phyloP scores from a whole-genome alignment of 768 basidiomycete species.

The Tricholoma sp. region DNA sequence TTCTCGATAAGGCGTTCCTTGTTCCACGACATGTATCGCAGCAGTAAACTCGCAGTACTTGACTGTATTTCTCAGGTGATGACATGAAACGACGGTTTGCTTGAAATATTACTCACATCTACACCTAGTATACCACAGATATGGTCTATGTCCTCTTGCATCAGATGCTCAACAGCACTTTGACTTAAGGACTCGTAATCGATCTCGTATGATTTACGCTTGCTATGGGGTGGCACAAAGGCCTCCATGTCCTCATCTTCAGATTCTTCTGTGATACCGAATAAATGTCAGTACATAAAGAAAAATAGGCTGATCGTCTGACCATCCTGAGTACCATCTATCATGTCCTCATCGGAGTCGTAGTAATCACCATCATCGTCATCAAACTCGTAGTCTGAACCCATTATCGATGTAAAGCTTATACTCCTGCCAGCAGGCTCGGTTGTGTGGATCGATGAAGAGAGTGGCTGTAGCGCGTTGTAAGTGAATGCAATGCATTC shows the following conservation, averaged over 20 bases:
- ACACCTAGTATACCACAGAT: slow-evolving; percentile 85
- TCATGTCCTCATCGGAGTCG: slow-evolving; percentile 70
- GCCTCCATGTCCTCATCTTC: slow-evolving; percentile 70
- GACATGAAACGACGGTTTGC: slow-evolving; percentile 3
- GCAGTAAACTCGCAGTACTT: slow-evolving; percentile 67
- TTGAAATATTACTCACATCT: slow-evolving; percentile 56
- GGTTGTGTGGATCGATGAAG: slow-evolving; percentile 21
- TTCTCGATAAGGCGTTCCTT: slow-evolving; percentile 93
- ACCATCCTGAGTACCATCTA: slow-evolving; percentile 61
- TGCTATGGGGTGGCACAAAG: slow-evolving; percentile 46
- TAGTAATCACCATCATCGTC: slow-evolving; percentile 65
- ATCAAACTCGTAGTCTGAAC: slow-evolving; percentile 67
- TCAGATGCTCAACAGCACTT: slow-evolving; percentile 68
- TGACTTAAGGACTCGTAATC: slow-evolving; percentile 77
- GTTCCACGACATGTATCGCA: slow-evolving; percentile 90
- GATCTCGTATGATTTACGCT: slow-evolving; percentile 76
- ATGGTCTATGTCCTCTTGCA: slow-evolving; percentile 78
- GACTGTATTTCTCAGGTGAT: slow-evolving; percentile 32
- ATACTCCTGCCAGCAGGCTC: slow-evolving; percentile 1
- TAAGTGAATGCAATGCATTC: background rate
- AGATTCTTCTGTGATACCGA: slow-evolving; percentile 17
- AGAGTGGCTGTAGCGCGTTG: background rate
- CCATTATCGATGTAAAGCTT: slow-evolving; percentile 22
- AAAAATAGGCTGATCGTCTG: slow-evolving; percentile 28
- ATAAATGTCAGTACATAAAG: slow-evolving; percentile 1